Conservation (phyloP, 768 basidiomycete species). For the Kwoniella mangroviensis region DNA sequence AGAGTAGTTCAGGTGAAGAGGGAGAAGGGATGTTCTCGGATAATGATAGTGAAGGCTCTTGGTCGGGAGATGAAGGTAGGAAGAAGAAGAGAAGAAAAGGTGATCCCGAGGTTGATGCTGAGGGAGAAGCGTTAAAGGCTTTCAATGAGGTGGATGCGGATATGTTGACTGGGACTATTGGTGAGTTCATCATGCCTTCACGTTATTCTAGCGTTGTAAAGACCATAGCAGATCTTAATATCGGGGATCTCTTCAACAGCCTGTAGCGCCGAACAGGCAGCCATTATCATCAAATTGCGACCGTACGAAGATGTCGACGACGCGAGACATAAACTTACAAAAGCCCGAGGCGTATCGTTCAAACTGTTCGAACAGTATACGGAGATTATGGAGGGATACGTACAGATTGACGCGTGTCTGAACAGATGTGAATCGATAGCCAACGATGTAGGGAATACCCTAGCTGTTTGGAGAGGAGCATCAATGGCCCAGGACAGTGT, state of each 20-base stretch:
- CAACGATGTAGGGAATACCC: slow-evolving; percentile 69
- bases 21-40: slow-evolving; percentile 22
- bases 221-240: neutral
- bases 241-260: slow-evolving; percentile 41
- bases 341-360: slow-evolving; percentile 89
- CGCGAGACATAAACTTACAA: slow-evolving; percentile 76
- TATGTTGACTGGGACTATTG: slow-evolving; percentile 60
- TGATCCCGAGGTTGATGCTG: slow-evolving; percentile 47
- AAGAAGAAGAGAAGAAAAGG: slow-evolving; percentile 42
- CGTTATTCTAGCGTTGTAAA: no score
- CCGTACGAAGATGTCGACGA: slow-evolving; percentile 80
- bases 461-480: slow-evolving; percentile 73
- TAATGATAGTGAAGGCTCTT: slow-evolving; percentile 40
- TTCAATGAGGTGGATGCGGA: slow-evolving; percentile 60
- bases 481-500: slow-evolving; percentile 37
- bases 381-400: slow-evolving; percentile 74
- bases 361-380: slow-evolving; percentile 89
- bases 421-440: slow-evolving; percentile 88
- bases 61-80: slow-evolving; percentile 46
- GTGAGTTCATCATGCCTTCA: slow-evolving; percentile 42
- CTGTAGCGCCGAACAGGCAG: slow-evolving; percentile 79
- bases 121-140: slow-evolving; percentile 57
- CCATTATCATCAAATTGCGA: slow-evolving; percentile 74
- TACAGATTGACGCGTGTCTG: slow-evolving; percentile 84
- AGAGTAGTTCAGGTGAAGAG: slow-evolving; percentile 36